Evolutionary conservation across 140 eudicot genomes (phyloP), one percentile per base, ranked within the genome.

Genomic region (Flaveria floridana): DNA sequence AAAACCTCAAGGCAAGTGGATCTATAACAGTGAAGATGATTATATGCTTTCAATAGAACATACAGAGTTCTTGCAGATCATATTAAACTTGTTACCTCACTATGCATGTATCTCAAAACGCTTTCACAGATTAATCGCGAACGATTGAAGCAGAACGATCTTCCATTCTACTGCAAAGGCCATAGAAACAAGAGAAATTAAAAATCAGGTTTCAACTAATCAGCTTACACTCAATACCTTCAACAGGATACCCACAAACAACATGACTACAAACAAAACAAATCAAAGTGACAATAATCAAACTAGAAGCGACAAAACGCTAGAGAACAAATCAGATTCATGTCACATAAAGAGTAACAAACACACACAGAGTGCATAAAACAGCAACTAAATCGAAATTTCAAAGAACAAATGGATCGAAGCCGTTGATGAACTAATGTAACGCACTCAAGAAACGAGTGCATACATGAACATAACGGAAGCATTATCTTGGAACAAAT

Each of bases 201-300:
- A 47, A 61, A 26, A 20, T 61, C 14, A 70, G 77, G 56, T 70
- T 69, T 69, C 26, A 61, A 61, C 20, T 70, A 7, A 59, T 69
- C 26, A 61, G 47, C 20, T 70, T 12, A 59, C 65, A 23, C 44
- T 58, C 65, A 28, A 28, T 0, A 28, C 59, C 72, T 47, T 64
- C 44, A 42, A 34, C 76, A 48, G 44, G 47, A 76, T 25, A 47
- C 52, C 28, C 67, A 41, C 26, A 64, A 65, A 78, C 66, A 72
- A 72, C 79, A 65, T 79, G 64, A 53, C 75, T 72, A 79, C 26
- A 79, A 73, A 79, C 79, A 73, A 79, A 73, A 57, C 52, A 46
- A 65, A 23, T 51, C n/a, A 1, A 52, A 28, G 52, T 19, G 61
- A 55, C 14, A 53, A 73, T 20, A 12, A 41, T 55, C 74, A 55